Base-by-base conservation (phyloP, 2,329 filamentous ascomycete species). In the Hawksworthiomyces lignivorus region DNA sequence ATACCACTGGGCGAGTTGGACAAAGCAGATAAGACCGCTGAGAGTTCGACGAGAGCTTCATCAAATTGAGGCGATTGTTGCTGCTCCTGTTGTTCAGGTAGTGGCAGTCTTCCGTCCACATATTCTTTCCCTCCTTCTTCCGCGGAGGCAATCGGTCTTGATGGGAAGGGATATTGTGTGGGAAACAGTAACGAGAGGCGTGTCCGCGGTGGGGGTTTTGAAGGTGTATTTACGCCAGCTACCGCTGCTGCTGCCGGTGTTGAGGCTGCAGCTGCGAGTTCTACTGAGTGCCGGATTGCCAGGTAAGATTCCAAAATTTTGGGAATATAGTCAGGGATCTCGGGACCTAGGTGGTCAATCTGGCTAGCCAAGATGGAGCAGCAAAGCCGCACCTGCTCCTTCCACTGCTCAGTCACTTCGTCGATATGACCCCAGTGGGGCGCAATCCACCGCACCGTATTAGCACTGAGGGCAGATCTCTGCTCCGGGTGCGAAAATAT, bases 351-450 rank as follows among this genome's bases (percentile, higher is more conserved):
- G 50, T 86, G 75, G 30, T 84, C 77, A 43, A 89, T 74, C 58
- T 97, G 86, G 48, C 85, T 88, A 8, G 90, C 87, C 27, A 98
- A 72, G 26, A 98, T 84, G 1, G 90, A 94, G 62, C 88, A 95
- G 62, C 90, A 95, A 14, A 98, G 69, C 14, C 92, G 84, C 15
- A 97, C 85, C 63, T 97, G 92, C 18, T 95, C 87, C 49, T 83
- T 84, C 79, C 88, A 97, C 55, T 94, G 86, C 27, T 89, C 82
- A 3, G 80, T 88, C 9, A 90, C 77, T 21, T 80, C 70, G 4
- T 77, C 73, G 0, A 74, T 77, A 48, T 79, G 77, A 11, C 90
- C 90, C 92, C 92, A 98, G 61, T 97, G 89, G 4, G 90, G 89
- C 11, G 82, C 81, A 44, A 98, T 80, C 92, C 92, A 98, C 47